Evolutionary conservation across 2,329 filamentous ascomycete genomes (phyloP).

Genomic region (Aspergillus tubingensis): DNA sequence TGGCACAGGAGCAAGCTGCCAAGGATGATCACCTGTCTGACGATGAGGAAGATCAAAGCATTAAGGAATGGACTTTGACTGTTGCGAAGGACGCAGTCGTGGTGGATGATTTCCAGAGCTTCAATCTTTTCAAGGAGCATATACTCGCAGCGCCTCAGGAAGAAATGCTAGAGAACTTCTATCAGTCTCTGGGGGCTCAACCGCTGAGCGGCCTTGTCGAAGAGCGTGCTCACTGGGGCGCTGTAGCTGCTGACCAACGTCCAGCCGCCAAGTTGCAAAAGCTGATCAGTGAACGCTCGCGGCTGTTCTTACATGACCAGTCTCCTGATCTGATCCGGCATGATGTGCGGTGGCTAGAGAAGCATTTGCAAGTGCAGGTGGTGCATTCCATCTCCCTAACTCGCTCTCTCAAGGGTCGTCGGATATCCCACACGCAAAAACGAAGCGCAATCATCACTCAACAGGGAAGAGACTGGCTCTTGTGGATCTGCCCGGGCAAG

Average conservation of each 20-base stretch:
- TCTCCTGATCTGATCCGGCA: slow-evolving; percentile 76
- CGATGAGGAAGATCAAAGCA: slow-evolving; percentile 61
- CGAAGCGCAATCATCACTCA: slow-evolving; percentile 70
- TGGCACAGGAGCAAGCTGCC: slow-evolving; percentile 20
- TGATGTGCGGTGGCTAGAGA: slow-evolving; percentile 87
- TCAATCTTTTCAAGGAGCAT: slow-evolving; percentile 80
- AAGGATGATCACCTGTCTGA: slow-evolving; percentile 29
- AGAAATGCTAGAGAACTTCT: slow-evolving; percentile 81
- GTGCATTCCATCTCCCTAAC: slow-evolving; percentile 78
- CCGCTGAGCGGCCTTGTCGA: slow-evolving; percentile 76
- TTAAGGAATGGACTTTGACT: slow-evolving; percentile 78
- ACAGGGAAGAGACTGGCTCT: slow-evolving; percentile 59
- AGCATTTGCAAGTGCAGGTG: slow-evolving; percentile 74
- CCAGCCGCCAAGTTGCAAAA: slow-evolving; percentile 71
- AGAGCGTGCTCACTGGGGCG: slow-evolving; percentile 73
- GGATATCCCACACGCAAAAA: slow-evolving; percentile 71
- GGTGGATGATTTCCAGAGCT: slow-evolving; percentile 85
- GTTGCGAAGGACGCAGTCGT: slow-evolving; percentile 72
- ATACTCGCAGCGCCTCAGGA: slow-evolving; percentile 89
- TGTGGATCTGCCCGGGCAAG: slow-evolving; percentile 74
- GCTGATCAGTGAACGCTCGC: slow-evolving; percentile 81
- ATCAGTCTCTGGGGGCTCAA: slow-evolving; percentile 75
- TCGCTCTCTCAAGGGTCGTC: slow-evolving; percentile 71
- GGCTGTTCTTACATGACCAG: slow-evolving; percentile 87
- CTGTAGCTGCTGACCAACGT: slow-evolving; percentile 65